phyloP scores from a whole-genome alignment of 345 rosid genomes.

The Pistacia vera region DNA sequence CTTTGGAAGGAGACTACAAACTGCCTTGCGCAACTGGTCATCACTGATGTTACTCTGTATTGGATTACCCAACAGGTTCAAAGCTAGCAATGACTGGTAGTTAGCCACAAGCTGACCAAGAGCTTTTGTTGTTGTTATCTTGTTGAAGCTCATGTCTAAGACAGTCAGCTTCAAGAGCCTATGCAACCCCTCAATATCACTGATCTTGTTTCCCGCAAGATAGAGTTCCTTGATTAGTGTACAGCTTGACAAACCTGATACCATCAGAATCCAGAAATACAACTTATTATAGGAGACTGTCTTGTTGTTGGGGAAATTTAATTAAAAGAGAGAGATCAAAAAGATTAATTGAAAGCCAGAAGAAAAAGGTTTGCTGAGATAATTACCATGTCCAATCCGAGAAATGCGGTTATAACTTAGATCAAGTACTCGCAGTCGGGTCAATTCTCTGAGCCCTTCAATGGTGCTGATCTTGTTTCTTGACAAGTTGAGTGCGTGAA shows the following conservation, averaged over 20 bases:
- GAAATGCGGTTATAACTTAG: conserved; percentile 92
- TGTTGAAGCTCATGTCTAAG: conserved; percentile 91
- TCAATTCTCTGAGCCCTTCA: conserved; percentile 86
- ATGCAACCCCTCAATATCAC: conserved; percentile 85
- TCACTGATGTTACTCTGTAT: conserved; percentile 73
- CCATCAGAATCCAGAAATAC: conserved; percentile 9
- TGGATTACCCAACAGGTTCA: conserved; percentile 85
- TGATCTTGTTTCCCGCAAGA: conserved; percentile 88
- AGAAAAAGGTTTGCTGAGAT: neutral
- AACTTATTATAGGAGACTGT: neutral
- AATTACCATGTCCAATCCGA: conserved; percentile 86
- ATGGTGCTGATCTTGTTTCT: conserved; percentile 78
- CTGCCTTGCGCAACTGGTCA: conserved; percentile 77
- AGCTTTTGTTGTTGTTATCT: conserved; percentile 81
- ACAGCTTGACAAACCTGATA: conserved; percentile 80
- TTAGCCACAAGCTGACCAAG: conserved; percentile 92
- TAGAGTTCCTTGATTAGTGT: conserved; percentile 84
- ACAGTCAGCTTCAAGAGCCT: conserved; percentile 86
- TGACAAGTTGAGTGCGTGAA: conserved; percentile 73
- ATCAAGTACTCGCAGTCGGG: conserved; percentile 73
- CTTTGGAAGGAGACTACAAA: conserved; percentile 79
- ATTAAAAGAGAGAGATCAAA: neutral
- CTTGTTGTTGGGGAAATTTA: neutral
- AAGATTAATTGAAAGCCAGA: neutral
- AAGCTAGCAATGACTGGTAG: conserved; percentile 75